phyloP scores from a whole-genome alignment of 306 rosid genomes.

The Cucurbita argyrosperma region DNA sequence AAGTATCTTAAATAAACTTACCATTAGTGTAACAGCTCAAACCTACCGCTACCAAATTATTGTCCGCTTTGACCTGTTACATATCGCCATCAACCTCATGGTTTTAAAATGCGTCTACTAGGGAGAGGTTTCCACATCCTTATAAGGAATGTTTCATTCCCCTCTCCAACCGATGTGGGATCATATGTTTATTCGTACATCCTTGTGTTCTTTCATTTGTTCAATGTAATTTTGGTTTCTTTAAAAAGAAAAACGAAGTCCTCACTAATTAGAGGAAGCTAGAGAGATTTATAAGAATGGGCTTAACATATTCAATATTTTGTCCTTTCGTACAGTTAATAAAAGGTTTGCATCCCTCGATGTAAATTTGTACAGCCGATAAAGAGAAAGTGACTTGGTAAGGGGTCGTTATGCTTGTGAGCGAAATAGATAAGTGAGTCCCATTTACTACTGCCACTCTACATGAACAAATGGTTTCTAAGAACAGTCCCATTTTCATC shows the following conservation, averaged over 20 bases:
- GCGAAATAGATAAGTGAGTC: background rate
- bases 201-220: too few relatives aligned
- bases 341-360: background rate
- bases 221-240: too few relatives aligned
- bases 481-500: background rate
- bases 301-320: background rate
- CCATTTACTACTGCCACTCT: background rate
- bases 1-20: background rate
- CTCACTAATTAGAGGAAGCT: background rate
- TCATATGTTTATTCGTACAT: too few relatives aligned
- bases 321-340: background rate
- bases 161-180: too few relatives aligned
- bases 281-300: background rate
- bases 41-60: too few relatives aligned
- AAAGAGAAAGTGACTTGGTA: background rate
- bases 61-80: too few relatives aligned
- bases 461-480: background rate
- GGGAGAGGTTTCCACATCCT: too few relatives aligned
- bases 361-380: background rate
- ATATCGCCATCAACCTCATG: too few relatives aligned
- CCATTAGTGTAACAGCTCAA: background rate
- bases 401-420: background rate
- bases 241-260: background rate
- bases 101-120: too few relatives aligned
- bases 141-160: too few relatives aligned